Base-by-base conservation (phyloP, 495 filamentous ascomycete species). In the Copromyces sp. region DNA sequence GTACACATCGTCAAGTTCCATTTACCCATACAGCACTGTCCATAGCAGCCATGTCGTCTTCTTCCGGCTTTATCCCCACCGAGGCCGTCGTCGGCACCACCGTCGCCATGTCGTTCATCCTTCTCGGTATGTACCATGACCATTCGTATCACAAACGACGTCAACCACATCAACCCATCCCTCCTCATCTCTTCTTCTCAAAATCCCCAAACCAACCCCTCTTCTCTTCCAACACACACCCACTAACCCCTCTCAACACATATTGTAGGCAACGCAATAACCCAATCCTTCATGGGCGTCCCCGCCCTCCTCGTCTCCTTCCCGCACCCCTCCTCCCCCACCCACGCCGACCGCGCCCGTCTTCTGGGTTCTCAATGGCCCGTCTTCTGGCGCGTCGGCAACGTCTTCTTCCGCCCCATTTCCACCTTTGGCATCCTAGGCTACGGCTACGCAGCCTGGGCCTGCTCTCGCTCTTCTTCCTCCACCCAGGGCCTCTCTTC, bases 201-300 rank as follows among this genome's bases (percentile, higher is more conserved):
- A 37, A 37, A 40, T 32, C 45, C 12, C 53, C 7, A 38, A 14
- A 38, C 61, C 9, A 9, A n/a, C 9, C 41, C 39, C 16, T 7
- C n/a, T 17, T 38, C 39, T 20, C 45, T n/a, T n/a, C n/a, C n/a
- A n/a, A n/a, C n/a, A n/a, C n/a, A n/a, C n/a, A n/a, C 20, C 1
- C 39, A 53, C 70, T 37, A 69, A 12, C 71, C 40, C 8, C 35
- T 9, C 9, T 24, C 24, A 24, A 24, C 24, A 0, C 35, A 37
- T 37, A 0, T 1, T 0, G 0, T 37, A 86, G 83, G 84, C 20
- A 86, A 86, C 76, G 84, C 84, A 6, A 82, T 86, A 68, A 86
- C 84, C 9, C 83, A 86, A 78, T 85, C 84, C 45, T 84, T 83
- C 78, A 86, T 85, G 84, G 83, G 82, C 37, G 80, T 85, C 40